Base-by-base conservation (phyloP, 495 filamentous ascomycete species). In the Daldinia vernicosa region DNA sequence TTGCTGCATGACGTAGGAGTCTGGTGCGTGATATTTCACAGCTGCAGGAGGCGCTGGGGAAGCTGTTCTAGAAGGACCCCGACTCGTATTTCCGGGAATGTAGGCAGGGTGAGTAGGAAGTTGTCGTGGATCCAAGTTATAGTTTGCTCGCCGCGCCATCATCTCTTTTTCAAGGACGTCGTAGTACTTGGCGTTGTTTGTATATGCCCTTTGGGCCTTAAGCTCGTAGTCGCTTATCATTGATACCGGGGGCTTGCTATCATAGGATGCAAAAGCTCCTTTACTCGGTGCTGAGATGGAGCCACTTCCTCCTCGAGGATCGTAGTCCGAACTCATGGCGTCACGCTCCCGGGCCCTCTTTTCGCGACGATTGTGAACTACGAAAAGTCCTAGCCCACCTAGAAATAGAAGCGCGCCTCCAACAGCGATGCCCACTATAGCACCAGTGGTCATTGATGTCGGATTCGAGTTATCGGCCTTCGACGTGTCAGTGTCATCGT, bases 31-130 rank as follows among this genome's bases (percentile, higher is more conserved):
- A 11, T 59, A 58, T 47, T 77, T 74, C 45, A 64, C 32, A 19
- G 61, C 27, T 37, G 51, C 62, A 30, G 70, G 73, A 2, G 58
- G 56, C 71, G 43, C 45, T 74, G 40, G 63, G 69, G 73, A 64
- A 24, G 19, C 60, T 12, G 61, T 64, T 40, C 72, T 52, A n/a
- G 76, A 60, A 3, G 56, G 54, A 22, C 71, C 76, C 1, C 82
- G 75, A 39, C 81, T 80, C 15, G 79, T 52, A 3, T 77, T 71
- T 9, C 69, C 69, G 1, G 83, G 81, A 19, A 84, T 75, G 63
- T 85, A 85, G n/a, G 83, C 83, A 14, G 82, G 82, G 55, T 84
- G 83, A 5, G 81, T 78, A n/a, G 82, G 83, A 68, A 84, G 77
- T 22, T 59, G 45, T 56, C 60, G 76, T 7, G 69, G 63, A n/a